Evolutionary conservation across 345 rosid species (phyloP), one percentile per base, ranked within the genome.

Genomic region (Aquilaria malaccensis): DNA sequence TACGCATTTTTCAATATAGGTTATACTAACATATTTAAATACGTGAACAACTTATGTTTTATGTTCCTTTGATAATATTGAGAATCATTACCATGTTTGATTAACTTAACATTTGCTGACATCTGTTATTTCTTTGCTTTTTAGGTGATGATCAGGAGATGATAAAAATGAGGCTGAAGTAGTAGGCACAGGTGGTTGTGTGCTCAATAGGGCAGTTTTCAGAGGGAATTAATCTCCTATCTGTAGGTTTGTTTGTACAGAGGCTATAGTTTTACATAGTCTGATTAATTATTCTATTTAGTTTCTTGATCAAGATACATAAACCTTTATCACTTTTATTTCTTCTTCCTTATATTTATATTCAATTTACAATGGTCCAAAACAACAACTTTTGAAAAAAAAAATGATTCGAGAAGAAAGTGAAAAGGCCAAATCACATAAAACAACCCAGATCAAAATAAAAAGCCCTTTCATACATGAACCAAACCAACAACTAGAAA

Each of bases 131-230:
- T 22, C 1, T 37, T 37, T 47, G 32, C 10, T n/a, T 47, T 64
- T 47, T 11, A 92, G 98, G 85, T 65, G 87, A 86, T 50, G 95
- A 79, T 74, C 87, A 90, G 46, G 85, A 74, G 80, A 76, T 53
- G 63, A 83, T 86, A 72, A 92, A 89, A 85, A 48, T 61, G 64
- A 89, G 75, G 70, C 29, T 92, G 81, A 83, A 65, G 76, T 96
- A 83, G 55, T 92, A 97, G 98, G 98, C 97, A 1, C 88, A 77
- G 72, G 79, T 83, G 53, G 98, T 92, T 15, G 98, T 91, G 30
- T 89, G 91, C 60, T 85, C 91, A 52, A 86, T 85, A 60, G 73
- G 74, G 33, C 97, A 87, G 67, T 61, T 64, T 65, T 68, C 85
- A 29, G 84, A 88, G 45, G 74, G 67, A 77, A 66, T 63, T 67